A percentile compares a stretch with the other conserved stretches of the same genome.
phyloP scores from a whole-genome alignment of 495 filamentous ascomycete genomes.

The Astrocystis sublimbata region DNA sequence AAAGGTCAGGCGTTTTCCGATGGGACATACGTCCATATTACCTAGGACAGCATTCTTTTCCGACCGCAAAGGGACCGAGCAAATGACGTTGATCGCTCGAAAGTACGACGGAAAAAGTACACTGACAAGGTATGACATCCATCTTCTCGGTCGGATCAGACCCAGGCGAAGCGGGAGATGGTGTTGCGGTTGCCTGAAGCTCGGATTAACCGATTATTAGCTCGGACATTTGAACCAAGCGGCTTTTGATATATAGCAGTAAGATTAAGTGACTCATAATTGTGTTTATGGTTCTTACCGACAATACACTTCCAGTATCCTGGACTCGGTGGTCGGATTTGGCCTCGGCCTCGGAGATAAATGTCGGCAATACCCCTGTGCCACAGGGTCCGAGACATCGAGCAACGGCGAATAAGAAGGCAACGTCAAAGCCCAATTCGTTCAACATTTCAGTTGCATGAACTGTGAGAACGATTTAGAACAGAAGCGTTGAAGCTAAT shows the following conservation, averaged over 20 bases:
- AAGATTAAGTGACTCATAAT: too few relatives aligned
- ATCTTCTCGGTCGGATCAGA: slow-evolving; percentile 6
- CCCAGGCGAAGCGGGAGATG: too few relatives aligned
- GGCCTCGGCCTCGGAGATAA: slow-evolving; percentile 10
- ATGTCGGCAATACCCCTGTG: too few relatives aligned
- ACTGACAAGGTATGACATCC: not conserved
- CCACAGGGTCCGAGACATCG: not conserved
- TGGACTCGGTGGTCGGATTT: not conserved
- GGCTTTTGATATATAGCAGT: too few relatives aligned
- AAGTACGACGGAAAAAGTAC: not conserved
- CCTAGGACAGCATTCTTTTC: too few relatives aligned
- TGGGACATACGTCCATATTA: too few relatives aligned
- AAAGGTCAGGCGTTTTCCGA: too few relatives aligned
- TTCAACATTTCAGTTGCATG: not conserved
- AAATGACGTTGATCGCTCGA: too few relatives aligned
- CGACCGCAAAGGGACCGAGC: too few relatives aligned
- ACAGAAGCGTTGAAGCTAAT: not conserved
- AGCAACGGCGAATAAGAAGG: not conserved
- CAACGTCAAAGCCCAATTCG: not conserved
- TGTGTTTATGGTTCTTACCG: too few relatives aligned
- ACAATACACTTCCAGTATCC: too few relatives aligned
- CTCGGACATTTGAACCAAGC: not conserved
- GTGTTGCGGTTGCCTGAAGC: not conserved
- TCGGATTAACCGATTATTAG: too few relatives aligned
- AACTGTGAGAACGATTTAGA: not conserved